phyloP scores from a whole-genome alignment of 1,139 yeast species.

The Petasospora fabianii region DNA sequence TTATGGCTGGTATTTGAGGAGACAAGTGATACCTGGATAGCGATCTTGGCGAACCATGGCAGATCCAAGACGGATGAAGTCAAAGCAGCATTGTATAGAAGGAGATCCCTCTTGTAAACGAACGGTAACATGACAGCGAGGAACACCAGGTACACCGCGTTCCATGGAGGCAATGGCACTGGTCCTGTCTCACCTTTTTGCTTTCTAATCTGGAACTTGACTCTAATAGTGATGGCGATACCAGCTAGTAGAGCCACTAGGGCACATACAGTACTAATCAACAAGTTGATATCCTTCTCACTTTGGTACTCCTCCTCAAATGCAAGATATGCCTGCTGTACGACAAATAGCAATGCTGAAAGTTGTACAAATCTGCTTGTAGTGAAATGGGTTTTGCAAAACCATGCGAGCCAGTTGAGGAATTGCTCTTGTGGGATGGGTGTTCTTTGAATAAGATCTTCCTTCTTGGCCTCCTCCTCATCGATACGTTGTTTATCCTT shows the following conservation, averaged over 20 bases:
- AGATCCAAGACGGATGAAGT: constrained; percentile 20
- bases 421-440: constrained; percentile 23
- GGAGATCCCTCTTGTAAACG: constrained; percentile 17
- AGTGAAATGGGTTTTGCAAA: constrained; percentile 16
- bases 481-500: constrained; percentile 4
- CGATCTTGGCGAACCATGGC: constrained; percentile 20
- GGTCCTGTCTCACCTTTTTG: not conserved
- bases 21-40: constrained; percentile 22
- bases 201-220: constrained; percentile 2
- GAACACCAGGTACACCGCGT: constrained; percentile 22
- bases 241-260: constrained; percentile 21
- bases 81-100: constrained; percentile 24
- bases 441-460: not conserved
- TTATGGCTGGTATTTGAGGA: constrained; percentile 21
- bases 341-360: constrained; percentile 15
- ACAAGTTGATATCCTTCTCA: constrained; percentile 14
- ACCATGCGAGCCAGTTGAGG: constrained; percentile 16
- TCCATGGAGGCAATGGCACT: constrained; percentile 23
- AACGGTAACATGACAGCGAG: constrained; percentile 20
- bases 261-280: constrained; percentile 22
- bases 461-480: constrained; percentile 6
- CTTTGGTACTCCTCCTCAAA: constrained; percentile 7
- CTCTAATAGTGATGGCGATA: constrained; percentile 17
- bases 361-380: constrained; percentile 19
- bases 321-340: constrained; percentile 14